Evolutionary conservation across 2,329 filamentous ascomycete genomes (phyloP).

Genomic region (Aspergillus awamori): DNA sequence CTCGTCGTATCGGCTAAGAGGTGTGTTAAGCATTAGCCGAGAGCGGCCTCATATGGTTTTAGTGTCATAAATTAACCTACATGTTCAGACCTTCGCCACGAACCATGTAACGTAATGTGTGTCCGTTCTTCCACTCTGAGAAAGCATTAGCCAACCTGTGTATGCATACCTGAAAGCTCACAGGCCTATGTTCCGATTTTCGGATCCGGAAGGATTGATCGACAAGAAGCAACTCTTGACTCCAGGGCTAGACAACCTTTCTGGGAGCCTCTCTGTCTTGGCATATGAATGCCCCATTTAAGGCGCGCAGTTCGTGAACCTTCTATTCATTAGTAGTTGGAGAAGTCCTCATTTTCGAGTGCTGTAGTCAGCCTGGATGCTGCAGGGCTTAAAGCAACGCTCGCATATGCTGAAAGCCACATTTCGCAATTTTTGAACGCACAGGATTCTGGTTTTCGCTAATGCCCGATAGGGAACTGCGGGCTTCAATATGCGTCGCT

Average conservation of each 20-base stretch:
- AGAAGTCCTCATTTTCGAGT: neutral
- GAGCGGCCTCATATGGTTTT: neutral
- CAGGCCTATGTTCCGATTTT: neutral
- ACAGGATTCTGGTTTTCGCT: neutral
- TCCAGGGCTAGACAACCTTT: neutral
- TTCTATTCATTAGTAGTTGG: neutral
- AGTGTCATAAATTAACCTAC: neutral
- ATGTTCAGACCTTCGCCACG: neutral
- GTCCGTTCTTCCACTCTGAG: neutral
- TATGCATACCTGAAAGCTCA: neutral
- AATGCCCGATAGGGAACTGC: neutral
- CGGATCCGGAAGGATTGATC: slow-evolving; percentile 12
- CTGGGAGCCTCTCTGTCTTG: neutral
- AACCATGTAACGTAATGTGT: neutral
- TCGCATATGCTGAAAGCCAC: neutral
- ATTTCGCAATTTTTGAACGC: neutral
- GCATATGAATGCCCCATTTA: neutral
- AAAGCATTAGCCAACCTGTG: neutral
- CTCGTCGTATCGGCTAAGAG: neutral
- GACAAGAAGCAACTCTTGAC: neutral
- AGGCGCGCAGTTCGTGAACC: neutral
- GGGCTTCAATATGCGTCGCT: neutral
- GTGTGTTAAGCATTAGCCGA: neutral
- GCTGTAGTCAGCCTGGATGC: neutral
- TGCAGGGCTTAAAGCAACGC: neutral